Evolutionary conservation across 768 basidiomycete genomes (phyloP).

Genomic region (Harrya chromipes): DNA sequence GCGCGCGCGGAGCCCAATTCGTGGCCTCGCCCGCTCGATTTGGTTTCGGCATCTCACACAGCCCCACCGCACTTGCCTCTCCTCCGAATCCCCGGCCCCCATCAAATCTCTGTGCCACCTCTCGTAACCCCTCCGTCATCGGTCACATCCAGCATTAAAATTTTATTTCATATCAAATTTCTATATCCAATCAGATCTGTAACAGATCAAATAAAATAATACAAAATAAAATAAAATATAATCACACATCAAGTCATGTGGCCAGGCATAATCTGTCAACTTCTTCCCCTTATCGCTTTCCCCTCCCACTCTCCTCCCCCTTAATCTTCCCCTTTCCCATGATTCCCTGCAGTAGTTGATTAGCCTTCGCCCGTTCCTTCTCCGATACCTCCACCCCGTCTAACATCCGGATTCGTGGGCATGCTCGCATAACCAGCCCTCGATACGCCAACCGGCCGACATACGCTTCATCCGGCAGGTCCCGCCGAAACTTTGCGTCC

Average conservation of each 20-base stretch:
- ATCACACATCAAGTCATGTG: constrained; percentile 25
- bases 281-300: constrained; percentile 9
- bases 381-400: constrained; percentile 83
- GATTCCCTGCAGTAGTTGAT: constrained; percentile 59
- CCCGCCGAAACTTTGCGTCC: constrained; percentile 84
- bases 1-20: constrained; percentile 24
- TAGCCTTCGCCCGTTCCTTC: constrained; percentile 85
- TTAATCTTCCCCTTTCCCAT: constrained; percentile 41
- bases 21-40: constrained; percentile 19
- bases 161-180: constrained; percentile 10
- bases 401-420: constrained; percentile 61
- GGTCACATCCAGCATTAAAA: constrained; percentile 1
- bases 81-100: constrained; percentile 11
- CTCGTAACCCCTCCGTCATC: constrained; percentile 22
- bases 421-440: constrained; percentile 80
- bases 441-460: constrained; percentile 86
- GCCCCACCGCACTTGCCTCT: constrained; percentile 13
- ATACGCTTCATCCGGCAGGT: constrained; percentile 86
- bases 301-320: constrained; percentile 20
- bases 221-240: neutral
- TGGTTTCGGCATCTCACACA: constrained; percentile 20
- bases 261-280: constrained; percentile 32
- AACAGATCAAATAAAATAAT: neutral
- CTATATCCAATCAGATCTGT: constrained; percentile 13
- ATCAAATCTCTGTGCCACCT: constrained; percentile 13